Evolutionary conservation across 345 rosid species (phyloP).

Genomic region (rapeseed (Brassica napus)): DNA sequence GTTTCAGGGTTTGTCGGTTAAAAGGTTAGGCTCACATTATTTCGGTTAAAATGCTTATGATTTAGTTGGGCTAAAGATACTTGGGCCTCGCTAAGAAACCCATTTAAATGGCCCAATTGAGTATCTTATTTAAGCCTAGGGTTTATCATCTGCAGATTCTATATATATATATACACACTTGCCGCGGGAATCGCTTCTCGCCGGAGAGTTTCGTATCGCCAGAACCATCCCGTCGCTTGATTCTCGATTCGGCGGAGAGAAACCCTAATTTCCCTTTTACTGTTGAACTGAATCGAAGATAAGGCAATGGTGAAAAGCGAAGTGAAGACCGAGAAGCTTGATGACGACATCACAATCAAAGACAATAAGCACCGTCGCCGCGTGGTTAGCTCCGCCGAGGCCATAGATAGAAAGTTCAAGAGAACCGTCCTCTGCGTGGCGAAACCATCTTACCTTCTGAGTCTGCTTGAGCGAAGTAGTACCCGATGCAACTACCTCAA

Average conservation of each 20-base stretch:
- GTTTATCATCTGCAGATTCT: background rate
- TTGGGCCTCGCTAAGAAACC: background rate
- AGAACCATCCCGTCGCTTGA: background rate
- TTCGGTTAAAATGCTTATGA: background rate
- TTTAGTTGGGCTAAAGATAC: background rate
- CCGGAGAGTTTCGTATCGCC: background rate
- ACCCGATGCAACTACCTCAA: conserved; percentile 47
- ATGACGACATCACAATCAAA: background rate
- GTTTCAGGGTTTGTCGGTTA: background rate
- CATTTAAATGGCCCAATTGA: background rate
- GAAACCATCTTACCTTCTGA: conserved; percentile 57
- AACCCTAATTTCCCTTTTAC: background rate
- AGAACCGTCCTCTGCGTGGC: conserved; percentile 43
- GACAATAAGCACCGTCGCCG: conserved; percentile 1
- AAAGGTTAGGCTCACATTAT: background rate
- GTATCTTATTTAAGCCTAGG: background rate
- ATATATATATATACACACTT: background rate
- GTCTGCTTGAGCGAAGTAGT: conserved; percentile 31
- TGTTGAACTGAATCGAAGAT: background rate
- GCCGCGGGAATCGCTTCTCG: background rate
- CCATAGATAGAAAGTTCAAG: conserved; percentile 32
- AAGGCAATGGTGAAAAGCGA: conserved; percentile 1
- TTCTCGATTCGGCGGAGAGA: background rate
- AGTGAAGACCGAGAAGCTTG: background rate
- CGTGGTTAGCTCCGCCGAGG: background rate